phyloP scores from a whole-genome alignment of 129 eudicot species.

The Pseudognaphalium luteoalbum region DNA sequence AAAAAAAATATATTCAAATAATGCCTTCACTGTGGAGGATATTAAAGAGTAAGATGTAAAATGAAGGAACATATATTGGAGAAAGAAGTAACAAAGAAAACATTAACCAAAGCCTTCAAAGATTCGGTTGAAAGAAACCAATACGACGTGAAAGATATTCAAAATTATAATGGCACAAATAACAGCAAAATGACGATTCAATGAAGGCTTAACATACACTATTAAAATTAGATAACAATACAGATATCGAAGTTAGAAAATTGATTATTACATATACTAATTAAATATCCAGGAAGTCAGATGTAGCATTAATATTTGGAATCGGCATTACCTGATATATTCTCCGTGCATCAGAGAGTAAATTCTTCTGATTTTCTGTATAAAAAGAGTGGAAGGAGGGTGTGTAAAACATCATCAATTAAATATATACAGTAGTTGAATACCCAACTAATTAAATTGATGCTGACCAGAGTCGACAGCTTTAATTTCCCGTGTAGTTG shows the following conservation, averaged over 20 bases:
- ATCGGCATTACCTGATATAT: slow-evolving; percentile 69
- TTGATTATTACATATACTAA: no score
- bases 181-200: not conserved
- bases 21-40: not conserved
- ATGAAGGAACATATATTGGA: not conserved
- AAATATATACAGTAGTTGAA: slow-evolving; percentile 17
- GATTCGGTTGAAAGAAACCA: not conserved
- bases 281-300: no score
- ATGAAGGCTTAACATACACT: not conserved
- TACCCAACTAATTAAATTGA: slow-evolving; percentile 14
- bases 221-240: not conserved
- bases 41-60: not conserved
- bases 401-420: slow-evolving; percentile 15
- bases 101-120: not conserved
- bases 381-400: slow-evolving; percentile 6
- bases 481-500: slow-evolving; percentile 92
- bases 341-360: slow-evolving; percentile 92
- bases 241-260: not conserved
- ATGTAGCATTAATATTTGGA: not conserved
- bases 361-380: slow-evolving; percentile 88
- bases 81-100: no score
- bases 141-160: not conserved
- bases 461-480: slow-evolving; percentile 94
- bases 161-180: not conserved
- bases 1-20: not conserved